Base-by-base conservation (phyloP, 306 rosid species). In the Prunus mume region DNA sequence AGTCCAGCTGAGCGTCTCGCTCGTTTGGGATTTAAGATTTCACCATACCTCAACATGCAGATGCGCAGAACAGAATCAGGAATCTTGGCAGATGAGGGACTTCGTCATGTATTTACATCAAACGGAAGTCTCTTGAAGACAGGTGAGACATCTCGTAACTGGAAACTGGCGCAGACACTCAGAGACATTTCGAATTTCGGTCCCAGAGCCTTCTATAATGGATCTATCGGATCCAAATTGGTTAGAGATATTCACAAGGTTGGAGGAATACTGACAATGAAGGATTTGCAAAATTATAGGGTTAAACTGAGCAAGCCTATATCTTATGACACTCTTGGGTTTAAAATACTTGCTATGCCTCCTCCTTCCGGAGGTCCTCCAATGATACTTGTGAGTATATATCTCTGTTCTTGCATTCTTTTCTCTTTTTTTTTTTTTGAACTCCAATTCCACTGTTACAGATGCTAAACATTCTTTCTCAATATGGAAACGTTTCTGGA, bases 281-380 rank as follows among this genome's bases (percentile, higher is more conserved):
- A 83, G 74, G 98, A 94, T 79, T 82, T 94, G 49, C 82, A 76
- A 77, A 78, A 56, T 18, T 94, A 94, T 64, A 57, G 24, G 28
- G 89, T 89, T 65, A 83, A 89, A 72, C 32, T 82, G 54, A 86
- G 61, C 54, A 75, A 77, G 58, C 91, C 96, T 9, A 69, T 91
- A 57, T 72, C 89, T 46, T 76, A 52, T 1, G 68, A 85, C 41
- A 41, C 83, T 80, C 69, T 78, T 15, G 98, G 96, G 75, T 85
- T 85, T 15, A 73, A 85, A 78, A 71, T 91, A 68, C 87, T 90
- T 54, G 81, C 88, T 75, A 87, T 89, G 97, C 97, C 97, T 60
- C 91, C 97, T 25, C 97, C 98, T 68, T 92, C 97, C 1, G 96
- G 98, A 65, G 98, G 97, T 17, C 91, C 88, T 78, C 88, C 87